Base-by-base conservation (phyloP, 1,284 basidiomycete species). In the Cystobasidium sp. region DNA sequence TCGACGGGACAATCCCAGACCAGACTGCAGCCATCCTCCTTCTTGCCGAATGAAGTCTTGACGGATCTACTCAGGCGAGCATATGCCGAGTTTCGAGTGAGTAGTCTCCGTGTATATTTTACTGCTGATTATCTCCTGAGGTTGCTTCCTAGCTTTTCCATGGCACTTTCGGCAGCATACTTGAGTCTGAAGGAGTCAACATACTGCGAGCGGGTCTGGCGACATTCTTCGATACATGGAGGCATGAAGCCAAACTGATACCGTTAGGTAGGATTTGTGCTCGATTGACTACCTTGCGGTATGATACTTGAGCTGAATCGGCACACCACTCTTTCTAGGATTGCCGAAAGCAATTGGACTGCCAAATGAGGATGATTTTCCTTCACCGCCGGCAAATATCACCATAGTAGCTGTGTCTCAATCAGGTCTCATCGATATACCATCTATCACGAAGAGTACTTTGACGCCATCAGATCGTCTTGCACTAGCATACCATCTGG, bases 221-320 rank as follows among this genome's bases (percentile, higher is more conserved):
- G 7, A 18, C 55, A 22, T 68, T 58, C 55, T 68, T 68, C 53
- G 66, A 59, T 31, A n/a, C 22, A 8, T 68, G 66, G 66, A 43
- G n/a, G 22, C 16, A 43, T 22, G 20, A 53, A 6, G 49, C 64
- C 24, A 51, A 43, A 24, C 14, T 66, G 20, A 41, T 66, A 51
- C 64, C 64, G 22, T 31, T 66, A 5, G 64, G 64, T 66, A 31
- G 9, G 1, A 20, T 18, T 12, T 49, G 14, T 52, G 8, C n/a
- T 4, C 14, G 6, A 16, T 9, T 10, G 20, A 46, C 9, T 22
- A 9, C n/a, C 14, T 3, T 59, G 56, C 10, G n/a, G 12, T 14
- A 49, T 49, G 46, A 2, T 6, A 12, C n/a, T 6, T 49, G n/a
- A 14, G 46, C 46, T 12, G 12, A 49, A 49, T 18, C n/a, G 6